Evolutionary conservation across 129 eudicot species (phyloP).

Genomic region (Escallonia herrerae): DNA sequence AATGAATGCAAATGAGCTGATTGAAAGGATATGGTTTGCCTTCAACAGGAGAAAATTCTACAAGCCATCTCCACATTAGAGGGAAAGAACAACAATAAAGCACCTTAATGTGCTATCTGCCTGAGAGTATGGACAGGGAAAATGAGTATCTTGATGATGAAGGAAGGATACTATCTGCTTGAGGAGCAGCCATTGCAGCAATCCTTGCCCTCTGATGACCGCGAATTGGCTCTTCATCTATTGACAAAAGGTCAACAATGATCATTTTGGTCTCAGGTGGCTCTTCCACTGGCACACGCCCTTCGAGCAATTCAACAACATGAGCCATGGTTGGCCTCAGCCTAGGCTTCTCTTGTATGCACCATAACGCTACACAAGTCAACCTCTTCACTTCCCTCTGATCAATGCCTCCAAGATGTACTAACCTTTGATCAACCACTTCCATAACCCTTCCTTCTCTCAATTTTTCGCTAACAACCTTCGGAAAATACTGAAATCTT

Average conservation of each 20-base stretch:
- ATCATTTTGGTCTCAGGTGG: slow-evolving; percentile 82
- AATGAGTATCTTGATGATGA: slow-evolving; percentile 34
- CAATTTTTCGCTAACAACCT: slow-evolving; percentile 55
- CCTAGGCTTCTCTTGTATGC: slow-evolving; percentile 77
- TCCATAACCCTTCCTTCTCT: slow-evolving; percentile 59
- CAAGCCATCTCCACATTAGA: too few relatives aligned
- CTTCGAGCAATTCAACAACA: slow-evolving; percentile 81
- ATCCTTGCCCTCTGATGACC: slow-evolving; percentile 21
- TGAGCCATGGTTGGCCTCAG: slow-evolving; percentile 68
- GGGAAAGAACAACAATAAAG: not conserved
- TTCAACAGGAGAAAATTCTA: too few relatives aligned
- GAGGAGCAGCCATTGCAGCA: slow-evolving; percentile 24
- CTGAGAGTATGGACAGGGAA: slow-evolving; percentile 40
- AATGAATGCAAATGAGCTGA: too few relatives aligned
- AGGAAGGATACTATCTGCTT: slow-evolving; percentile 21
- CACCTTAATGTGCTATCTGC: slow-evolving; percentile 28
- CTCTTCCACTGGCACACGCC: slow-evolving; percentile 51
- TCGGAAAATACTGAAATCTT: slow-evolving; percentile 62
- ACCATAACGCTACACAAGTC: slow-evolving; percentile 70
- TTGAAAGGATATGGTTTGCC: too few relatives aligned
- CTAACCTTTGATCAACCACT: slow-evolving; percentile 60
- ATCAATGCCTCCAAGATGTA: slow-evolving; percentile 36
- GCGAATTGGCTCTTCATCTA: slow-evolving; percentile 27
- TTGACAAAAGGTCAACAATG: slow-evolving; percentile 48
- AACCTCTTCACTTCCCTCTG: slow-evolving; percentile 47